A percentile compares a stretch with the other conserved stretches of the same genome.
These are phyloP conservation scores for Candida broadrunensis DNA, from an alignment of 805 yeast species.

Conservation along the genomic window DNA sequence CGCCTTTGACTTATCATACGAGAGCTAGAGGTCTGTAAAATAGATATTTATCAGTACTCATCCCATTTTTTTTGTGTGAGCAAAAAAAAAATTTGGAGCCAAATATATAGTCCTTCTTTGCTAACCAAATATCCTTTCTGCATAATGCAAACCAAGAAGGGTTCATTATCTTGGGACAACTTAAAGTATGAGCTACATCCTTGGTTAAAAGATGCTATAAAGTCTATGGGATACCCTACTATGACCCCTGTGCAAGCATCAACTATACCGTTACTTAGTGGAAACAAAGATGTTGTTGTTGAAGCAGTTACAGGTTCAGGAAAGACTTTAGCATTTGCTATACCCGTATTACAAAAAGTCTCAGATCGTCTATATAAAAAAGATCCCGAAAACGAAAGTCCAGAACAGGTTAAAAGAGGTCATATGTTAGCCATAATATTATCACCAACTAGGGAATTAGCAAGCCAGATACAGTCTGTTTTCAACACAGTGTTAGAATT, in stretches of 20 bases:
- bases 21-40: background rate
- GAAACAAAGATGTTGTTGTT: conserved; percentile 91
- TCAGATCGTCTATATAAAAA: conserved; percentile 24
- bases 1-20: background rate
- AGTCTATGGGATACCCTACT: conserved; percentile 66
- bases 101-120: background rate
- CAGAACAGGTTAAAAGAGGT: conserved; percentile 49
- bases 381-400: conserved; percentile 15
- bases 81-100: background rate
- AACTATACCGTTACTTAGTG: conserved; percentile 77
- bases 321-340: conserved; percentile 86
- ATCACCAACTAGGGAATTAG: conserved; percentile 71
- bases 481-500: conserved; percentile 55
- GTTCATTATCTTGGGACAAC: conserved; percentile 60
- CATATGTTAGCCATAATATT: conserved; percentile 69
- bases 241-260: conserved; percentile 99
- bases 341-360: conserved; percentile 77
- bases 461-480: conserved; percentile 70
- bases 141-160: conserved; percentile 22
- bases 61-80: conserved; percentile 2
- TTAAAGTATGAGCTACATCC: conserved; percentile 54
- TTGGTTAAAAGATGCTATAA: conserved; percentile 71
- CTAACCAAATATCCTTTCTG: too few relatives aligned
- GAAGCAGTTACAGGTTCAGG: conserved; percentile 99
- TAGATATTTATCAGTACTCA: background rate